A percentile compares a stretch with the other conserved stretches of the same genome.
Conservation (phyloP, 31 red algal species). For the Pterothamnion heteromorphum region DNA sequence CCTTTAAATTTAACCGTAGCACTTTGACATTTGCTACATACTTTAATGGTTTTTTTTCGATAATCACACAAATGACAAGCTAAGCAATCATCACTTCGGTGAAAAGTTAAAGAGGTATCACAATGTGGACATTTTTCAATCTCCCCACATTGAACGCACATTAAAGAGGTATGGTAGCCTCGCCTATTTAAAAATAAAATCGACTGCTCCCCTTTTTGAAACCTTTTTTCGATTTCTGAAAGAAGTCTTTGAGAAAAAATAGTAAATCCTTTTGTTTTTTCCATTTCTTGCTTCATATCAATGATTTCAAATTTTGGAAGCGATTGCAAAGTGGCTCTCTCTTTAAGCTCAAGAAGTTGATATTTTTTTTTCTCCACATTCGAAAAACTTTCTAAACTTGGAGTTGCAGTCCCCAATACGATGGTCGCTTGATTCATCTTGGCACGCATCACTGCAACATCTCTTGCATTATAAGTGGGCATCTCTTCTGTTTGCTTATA, state of each 20-base stretch:
- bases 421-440: background rate
- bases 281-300: background rate
- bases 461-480: background rate
- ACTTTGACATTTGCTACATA: background rate
- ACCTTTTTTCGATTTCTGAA: background rate
- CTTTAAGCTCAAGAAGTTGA: background rate
- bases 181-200: background rate
- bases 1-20: background rate
- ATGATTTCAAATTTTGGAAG: background rate
- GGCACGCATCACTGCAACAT: slow-evolving; percentile 32
- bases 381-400: background rate
- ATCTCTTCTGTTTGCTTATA: slow-evolving; percentile 44
- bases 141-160: background rate
- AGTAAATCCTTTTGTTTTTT: background rate
- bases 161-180: background rate
- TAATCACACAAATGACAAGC: slow-evolving; percentile 1
- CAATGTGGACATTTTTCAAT: slow-evolving; percentile 5
- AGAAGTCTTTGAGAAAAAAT: background rate
- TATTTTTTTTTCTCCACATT: slow-evolving; percentile 7
- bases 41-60: background rate
- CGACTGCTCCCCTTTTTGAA: background rate
- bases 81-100: background rate
- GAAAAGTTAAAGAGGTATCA: background rate
- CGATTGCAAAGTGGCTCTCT: background rate
- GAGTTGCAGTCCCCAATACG: slow-evolving; percentile 23